These are phyloP conservation scores for Aureobasidium sp. DNA, from an alignment of 2,329 filamentous ascomycete species.

Conservation along the genomic window DNA sequence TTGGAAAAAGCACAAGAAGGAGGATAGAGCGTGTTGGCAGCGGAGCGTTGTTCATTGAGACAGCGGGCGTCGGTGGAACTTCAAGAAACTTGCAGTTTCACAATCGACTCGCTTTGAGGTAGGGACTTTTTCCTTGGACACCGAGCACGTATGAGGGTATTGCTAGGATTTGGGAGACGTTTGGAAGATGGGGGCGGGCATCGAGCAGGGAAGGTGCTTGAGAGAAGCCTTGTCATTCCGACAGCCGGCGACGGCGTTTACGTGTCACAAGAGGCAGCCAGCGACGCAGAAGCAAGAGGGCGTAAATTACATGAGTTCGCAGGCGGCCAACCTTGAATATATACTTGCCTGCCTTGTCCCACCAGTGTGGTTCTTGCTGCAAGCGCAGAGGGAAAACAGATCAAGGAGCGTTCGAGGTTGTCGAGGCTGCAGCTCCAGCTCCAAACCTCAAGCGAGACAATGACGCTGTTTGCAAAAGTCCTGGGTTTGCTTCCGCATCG, in stretches of 20 bases:
- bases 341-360: background rate
- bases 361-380: background rate
- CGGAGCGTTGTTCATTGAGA: background rate
- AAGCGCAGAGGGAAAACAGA: background rate
- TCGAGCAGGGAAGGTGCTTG: background rate
- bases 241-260: background rate
- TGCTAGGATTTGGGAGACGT: background rate
- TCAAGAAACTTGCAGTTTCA: background rate
- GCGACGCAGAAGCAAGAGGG: background rate
- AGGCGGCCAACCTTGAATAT: background rate
- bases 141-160: background rate
- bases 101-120: background rate
- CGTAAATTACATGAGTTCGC: background rate
- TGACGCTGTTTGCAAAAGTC: background rate
- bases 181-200: background rate
- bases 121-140: background rate
- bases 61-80: background rate
- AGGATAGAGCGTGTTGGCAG: background rate
- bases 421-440: background rate
- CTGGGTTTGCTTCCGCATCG: background rate
- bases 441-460: background rate
- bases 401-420: background rate
- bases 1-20: background rate
- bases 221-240: constrained; percentile 1
- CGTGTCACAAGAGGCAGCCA: constrained; percentile 1